A percentile compares a stretch with the other conserved stretches of the same genome.
phyloP scores from a whole-genome alignment of 345 rosid genomes.

The Citrus trifoliata region DNA sequence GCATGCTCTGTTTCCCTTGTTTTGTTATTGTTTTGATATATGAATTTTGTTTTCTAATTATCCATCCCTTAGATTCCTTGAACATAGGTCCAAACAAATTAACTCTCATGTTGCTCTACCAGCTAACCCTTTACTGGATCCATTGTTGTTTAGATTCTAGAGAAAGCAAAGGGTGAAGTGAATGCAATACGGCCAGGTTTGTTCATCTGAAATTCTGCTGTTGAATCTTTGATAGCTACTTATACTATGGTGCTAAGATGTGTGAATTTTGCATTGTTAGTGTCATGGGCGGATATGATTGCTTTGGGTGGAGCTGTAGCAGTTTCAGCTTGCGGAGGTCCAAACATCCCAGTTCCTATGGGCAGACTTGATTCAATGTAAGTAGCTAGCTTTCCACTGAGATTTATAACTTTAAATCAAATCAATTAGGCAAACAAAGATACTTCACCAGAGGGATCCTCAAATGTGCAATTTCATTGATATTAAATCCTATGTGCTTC shows the following conservation, averaged over 20 bases:
- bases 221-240: conserved; percentile 11
- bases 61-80: not conserved
- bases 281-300: conserved; percentile 96
- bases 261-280: conserved; percentile 37
- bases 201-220: conserved; percentile 11
- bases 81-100: conserved; percentile 10
- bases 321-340: conserved; percentile 90
- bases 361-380: conserved; percentile 82
- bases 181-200: conserved; percentile 68
- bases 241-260: conserved; percentile 20
- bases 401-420: not conserved
- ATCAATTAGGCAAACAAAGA: not conserved
- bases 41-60: not conserved
- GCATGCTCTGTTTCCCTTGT: conserved; percentile 20
- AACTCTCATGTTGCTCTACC: conserved; percentile 15
- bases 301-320: conserved; percentile 91
- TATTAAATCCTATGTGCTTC: not conserved
- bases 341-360: conserved; percentile 55
- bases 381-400: conserved; percentile 21
- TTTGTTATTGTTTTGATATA: not conserved
- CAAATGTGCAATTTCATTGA: not conserved
- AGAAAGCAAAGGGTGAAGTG: conserved; percentile 70
- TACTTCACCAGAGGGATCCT: not conserved
- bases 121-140: conserved; percentile 36
- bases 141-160: conserved; percentile 60